Evolutionary conservation across 306 rosid genomes (phyloP), one percentile per base, ranked within the genome.

Genomic region (Styphnolobium japonicum): DNA sequence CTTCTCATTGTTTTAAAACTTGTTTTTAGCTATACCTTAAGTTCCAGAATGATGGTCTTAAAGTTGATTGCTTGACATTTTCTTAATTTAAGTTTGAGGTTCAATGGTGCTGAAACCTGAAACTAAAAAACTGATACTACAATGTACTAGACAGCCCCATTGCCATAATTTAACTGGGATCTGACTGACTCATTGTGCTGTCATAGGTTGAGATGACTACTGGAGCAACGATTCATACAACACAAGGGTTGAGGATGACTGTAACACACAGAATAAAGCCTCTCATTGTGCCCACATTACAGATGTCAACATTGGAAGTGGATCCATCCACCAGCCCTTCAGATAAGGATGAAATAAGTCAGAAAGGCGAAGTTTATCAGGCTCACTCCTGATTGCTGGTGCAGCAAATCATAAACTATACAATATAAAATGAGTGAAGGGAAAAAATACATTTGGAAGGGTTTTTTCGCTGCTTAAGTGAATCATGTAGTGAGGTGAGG

Each of bases 141-240:
- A 51, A 58, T 69, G 60, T 43, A 49, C 60, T 33, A 19, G 62
- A 43, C 51, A 65, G 19, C 9, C 16, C 48, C 45, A 46, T 11
- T 73, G 53, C 53, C 43, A 55, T 21, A 31, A 73, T 43, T 3
- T 48, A 18, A 12, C 48, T 34, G 21, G 65, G 5, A 75, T 67
- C 51, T 74, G 31, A 84, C 45, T 74, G 51, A 72, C 6, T 53
- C 61, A 63, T 67, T 69, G 71, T 64, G 80, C 3, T 33, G 1
- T 81, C 23, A 79, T 89, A 95, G 99, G 99, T 95, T 55, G 89
- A 78, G 73, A 95, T 95, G 98, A 95, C 97, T 8, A 95, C 98
- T 5, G 98, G 99, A 73, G 98, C 99, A 18, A 95, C 97, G 67
- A 95, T 95, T 80, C 99, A 95, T 86, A 95, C 99, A 3, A 95